Conservation (phyloP, 176 grass and related monocot genomes). For the Leersia perrieri region DNA sequence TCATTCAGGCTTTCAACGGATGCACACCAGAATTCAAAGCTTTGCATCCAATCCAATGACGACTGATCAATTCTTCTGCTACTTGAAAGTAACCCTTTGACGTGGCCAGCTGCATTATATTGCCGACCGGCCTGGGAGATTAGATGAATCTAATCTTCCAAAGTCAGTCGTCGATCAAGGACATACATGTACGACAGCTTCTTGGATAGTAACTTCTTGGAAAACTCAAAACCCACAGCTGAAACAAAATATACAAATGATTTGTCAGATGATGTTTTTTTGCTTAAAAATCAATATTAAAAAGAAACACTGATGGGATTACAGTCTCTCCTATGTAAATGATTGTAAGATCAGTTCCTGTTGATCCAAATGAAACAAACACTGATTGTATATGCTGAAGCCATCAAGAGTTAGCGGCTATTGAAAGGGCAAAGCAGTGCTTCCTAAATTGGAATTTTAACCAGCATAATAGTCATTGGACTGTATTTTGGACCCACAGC, state of each 20-base stretch:
- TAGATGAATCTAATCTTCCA: constrained; percentile 16
- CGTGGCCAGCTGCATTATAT: neutral
- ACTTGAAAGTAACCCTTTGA: constrained; percentile 15
- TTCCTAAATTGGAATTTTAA: neutral
- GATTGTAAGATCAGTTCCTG: neutral
- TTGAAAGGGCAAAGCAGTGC: neutral
- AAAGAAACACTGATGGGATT: neutral
- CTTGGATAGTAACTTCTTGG: constrained; percentile 8
- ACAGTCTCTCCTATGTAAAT: neutral
- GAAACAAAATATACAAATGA: neutral
- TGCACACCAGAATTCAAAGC: neutral
- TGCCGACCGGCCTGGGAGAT: neutral
- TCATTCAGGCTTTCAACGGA: neutral
- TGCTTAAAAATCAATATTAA: neutral
- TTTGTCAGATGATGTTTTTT: neutral
- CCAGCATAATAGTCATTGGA: neutral
- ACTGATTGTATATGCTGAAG: too few species aligned
- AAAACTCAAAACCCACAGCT: neutral
- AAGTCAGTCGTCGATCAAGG: neutral
- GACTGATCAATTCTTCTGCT: constrained; percentile 4
- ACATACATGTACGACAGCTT: neutral
- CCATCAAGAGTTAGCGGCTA: neutral
- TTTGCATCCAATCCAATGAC: neutral
- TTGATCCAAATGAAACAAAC: neutral
- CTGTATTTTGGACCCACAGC: neutral